These are phyloP conservation scores for Zygosaccharomyces bailii DNA, from an alignment of 805 yeast species.

Conservation along the genomic window DNA sequence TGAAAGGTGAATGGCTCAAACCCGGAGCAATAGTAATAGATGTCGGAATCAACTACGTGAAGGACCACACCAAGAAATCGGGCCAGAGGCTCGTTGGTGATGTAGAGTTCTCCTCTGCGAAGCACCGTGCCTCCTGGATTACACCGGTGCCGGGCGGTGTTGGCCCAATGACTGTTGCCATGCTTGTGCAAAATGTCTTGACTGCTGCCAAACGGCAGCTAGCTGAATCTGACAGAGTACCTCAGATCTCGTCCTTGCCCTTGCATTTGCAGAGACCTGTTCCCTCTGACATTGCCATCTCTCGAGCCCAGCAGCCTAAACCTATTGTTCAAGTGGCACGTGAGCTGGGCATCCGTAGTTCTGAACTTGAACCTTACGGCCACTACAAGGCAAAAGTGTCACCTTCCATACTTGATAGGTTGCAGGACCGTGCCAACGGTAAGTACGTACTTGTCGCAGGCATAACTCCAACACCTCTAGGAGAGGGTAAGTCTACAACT, in stretches of 20 bases:
- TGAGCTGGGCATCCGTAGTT: conserved; percentile 74
- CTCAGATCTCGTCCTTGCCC: conserved; percentile 53
- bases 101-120: conserved; percentile 74
- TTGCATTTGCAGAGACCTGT: conserved; percentile 60
- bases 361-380: conserved; percentile 86
- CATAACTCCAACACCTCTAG: conserved; percentile 96
- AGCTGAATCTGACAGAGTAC: conserved; percentile 39
- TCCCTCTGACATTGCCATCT: conserved; percentile 87
- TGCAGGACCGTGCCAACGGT: conserved; percentile 62
- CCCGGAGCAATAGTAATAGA: conserved; percentile 82
- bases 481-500: conserved; percentile 97
- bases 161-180: conserved; percentile 98
- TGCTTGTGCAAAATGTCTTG: conserved; percentile 81
- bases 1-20: conserved; percentile 86
- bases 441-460: conserved; percentile 92
- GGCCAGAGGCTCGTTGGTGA: conserved; percentile 93
- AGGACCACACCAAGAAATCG: conserved; percentile 67
- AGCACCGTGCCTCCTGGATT: conserved; percentile 57
- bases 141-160: conserved; percentile 99
- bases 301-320: conserved; percentile 86
- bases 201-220: conserved; percentile 68
- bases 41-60: conserved; percentile 90
- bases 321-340: conserved; percentile 67
- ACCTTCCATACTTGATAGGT: conserved; percentile 64
- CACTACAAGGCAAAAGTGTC: conserved; percentile 85